Percentiles rank a stretch among this genome's conserved stretches.
Conservation (phyloP, 1,284 basidiomycete genomes). For the Paramarasmius palmivorus region DNA sequence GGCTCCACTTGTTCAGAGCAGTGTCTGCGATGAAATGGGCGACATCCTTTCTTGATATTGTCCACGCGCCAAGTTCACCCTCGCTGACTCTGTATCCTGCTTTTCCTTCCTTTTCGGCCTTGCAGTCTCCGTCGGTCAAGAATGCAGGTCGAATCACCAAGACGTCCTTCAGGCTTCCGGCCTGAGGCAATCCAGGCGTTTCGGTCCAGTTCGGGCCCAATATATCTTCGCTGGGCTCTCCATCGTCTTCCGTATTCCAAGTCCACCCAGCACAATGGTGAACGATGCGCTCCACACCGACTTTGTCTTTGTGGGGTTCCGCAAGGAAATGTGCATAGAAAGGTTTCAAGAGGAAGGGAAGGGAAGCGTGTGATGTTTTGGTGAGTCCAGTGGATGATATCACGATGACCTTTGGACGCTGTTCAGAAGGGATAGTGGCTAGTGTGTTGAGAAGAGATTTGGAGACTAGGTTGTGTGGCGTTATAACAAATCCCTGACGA, state of each 20-base stretch:
- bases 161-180: constrained; percentile 41
- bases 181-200: constrained; percentile 35
- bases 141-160: constrained; percentile 58
- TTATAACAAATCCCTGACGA: constrained; percentile 42
- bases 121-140: constrained; percentile 57
- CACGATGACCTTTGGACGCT: constrained; percentile 46
- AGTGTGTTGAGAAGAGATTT: constrained; percentile 49
- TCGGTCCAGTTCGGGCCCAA: constrained; percentile 43
- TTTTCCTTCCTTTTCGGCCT: constrained; percentile 36
- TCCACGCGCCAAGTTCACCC: constrained; percentile 44
- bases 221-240: constrained; percentile 36
- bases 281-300: constrained; percentile 42
- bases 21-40: constrained; percentile 64
- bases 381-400: constrained; percentile 57
- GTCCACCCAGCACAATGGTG: constrained; percentile 35
- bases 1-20: constrained; percentile 47
- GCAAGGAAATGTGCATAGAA: constrained; percentile 38
- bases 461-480: constrained; percentile 52
- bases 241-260: constrained; percentile 41
- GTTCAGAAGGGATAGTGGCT: constrained; percentile 39
- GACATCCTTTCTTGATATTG: constrained; percentile 62
- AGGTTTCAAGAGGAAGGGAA: constrained; percentile 49
- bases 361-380: constrained; percentile 34
- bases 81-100: constrained; percentile 33
- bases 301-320: constrained; percentile 47